These are phyloP conservation scores for Zasmidium cellare DNA, from an alignment of 2,329 filamentous ascomycete species.

Conservation along the genomic window DNA sequence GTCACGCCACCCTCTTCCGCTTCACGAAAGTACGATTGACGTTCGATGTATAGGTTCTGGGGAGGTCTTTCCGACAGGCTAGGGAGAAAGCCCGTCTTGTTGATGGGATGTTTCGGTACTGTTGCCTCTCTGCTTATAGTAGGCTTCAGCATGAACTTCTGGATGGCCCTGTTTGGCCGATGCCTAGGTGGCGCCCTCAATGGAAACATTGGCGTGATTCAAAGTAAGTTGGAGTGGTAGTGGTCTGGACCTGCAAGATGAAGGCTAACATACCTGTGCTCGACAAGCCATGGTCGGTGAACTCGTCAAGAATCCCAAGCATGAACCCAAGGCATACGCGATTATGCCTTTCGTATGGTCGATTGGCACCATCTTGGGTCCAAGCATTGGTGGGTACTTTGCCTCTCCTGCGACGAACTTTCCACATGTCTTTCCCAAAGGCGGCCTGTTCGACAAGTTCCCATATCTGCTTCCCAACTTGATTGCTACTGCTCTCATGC, in stretches of 20 bases:
- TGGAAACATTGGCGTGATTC: constrained; percentile 74
- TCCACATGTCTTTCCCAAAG: constrained; percentile 66
- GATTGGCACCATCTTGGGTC: constrained; percentile 84
- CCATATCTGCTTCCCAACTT: constrained; percentile 90
- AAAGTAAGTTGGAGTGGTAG: constrained; percentile 52
- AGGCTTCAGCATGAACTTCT: constrained; percentile 79
- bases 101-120: constrained; percentile 79
- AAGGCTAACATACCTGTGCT: background rate
- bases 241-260: background rate
- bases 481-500: constrained; percentile 73
- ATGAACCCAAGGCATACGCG: constrained; percentile 84
- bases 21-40: background rate
- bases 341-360: constrained; percentile 96
- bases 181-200: constrained; percentile 80
- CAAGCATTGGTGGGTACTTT: constrained; percentile 83
- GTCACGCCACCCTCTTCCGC: background rate
- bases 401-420: constrained; percentile 75
- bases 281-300: constrained; percentile 75
- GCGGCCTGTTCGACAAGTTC: constrained; percentile 71
- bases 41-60: constrained; percentile 59
- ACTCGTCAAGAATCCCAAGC: constrained; percentile 76
- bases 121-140: constrained; percentile 81
- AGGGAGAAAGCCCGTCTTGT: constrained; percentile 80
- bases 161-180: constrained; percentile 75
- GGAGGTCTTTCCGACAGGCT: constrained; percentile 77